Percentiles rank a stretch among this genome's conserved stretches.
Evolutionary conservation across 108 stramenopile species (phyloP).

Genomic region (Phaeodactylum tricornutum): DNA sequence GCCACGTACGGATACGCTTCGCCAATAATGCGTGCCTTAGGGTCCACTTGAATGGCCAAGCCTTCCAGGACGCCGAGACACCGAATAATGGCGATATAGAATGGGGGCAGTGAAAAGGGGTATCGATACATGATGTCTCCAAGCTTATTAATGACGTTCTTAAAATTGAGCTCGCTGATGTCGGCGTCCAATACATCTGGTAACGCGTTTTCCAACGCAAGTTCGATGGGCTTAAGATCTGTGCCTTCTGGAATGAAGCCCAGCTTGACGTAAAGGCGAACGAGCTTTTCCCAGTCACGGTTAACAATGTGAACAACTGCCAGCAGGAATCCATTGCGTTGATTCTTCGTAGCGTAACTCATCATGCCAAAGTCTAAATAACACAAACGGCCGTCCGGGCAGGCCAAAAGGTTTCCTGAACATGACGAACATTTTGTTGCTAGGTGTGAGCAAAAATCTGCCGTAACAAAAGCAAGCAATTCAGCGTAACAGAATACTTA

Average conservation of each 20-base stretch:
- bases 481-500: background rate
- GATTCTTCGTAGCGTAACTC: constrained; percentile 75
- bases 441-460: background rate
- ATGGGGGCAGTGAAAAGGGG: constrained; percentile 93
- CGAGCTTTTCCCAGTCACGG: constrained; percentile 85
- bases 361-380: constrained; percentile 97
- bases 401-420: constrained; percentile 79
- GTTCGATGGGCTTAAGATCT: constrained; percentile 81
- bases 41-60: constrained; percentile 90
- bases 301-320: constrained; percentile 97
- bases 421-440: no score
- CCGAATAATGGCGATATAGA: constrained; percentile 96
- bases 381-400: constrained; percentile 74
- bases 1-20: constrained; percentile 95
- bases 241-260: constrained; percentile 90
- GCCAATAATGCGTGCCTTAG: constrained; percentile 76
- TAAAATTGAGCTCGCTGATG: constrained; percentile 92
- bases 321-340: constrained; percentile 90
- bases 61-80: constrained; percentile 95
- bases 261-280: constrained; percentile 70
- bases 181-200: constrained; percentile 91
- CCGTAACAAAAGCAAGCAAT: background rate
- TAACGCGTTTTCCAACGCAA: constrained; percentile 77
- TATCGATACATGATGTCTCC: constrained; percentile 97
- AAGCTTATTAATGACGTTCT: constrained; percentile 89